Evolutionary conservation across 2,329 filamentous ascomycete genomes (phyloP).

Genomic region (Capronia coronata): DNA sequence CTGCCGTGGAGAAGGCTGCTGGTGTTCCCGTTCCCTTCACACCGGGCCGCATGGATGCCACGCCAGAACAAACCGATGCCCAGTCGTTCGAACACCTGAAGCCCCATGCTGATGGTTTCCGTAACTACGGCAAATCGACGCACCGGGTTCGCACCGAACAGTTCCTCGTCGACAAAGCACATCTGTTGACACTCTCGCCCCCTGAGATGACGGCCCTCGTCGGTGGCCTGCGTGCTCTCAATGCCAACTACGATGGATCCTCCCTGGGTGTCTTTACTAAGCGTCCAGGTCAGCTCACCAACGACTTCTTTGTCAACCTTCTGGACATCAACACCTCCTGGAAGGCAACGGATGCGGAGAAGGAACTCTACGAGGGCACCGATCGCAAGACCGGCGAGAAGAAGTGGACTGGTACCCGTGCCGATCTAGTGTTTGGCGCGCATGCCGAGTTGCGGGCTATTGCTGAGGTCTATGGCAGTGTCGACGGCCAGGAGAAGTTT

Average conservation of each 20-base stretch:
- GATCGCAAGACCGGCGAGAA: constrained; percentile 60
- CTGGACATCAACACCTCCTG: constrained; percentile 61
- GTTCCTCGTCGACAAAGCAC: constrained; percentile 63
- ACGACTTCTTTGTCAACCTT: constrained; percentile 77
- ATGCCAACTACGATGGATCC: constrained; percentile 66
- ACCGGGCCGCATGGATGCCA: constrained; percentile 65
- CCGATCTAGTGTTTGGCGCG: constrained; percentile 65
- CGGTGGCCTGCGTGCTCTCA: constrained; percentile 64
- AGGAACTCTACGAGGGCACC: constrained; percentile 56
- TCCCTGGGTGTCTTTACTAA: constrained; percentile 61
- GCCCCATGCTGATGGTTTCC: constrained; percentile 68
- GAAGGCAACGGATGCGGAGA: constrained; percentile 48
- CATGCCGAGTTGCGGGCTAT: constrained; percentile 67
- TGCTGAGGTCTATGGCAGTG: constrained; percentile 61
- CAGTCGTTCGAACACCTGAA: constrained; percentile 60
- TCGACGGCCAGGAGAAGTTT: constrained; percentile 58
- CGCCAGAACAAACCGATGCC: constrained; percentile 64
- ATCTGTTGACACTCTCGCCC: constrained; percentile 62
- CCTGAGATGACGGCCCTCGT: constrained; percentile 66
- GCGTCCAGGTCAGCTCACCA: constrained; percentile 62
- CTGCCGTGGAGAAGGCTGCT: constrained; percentile 67
- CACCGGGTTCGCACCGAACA: constrained; percentile 59
- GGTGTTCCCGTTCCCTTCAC: constrained; percentile 62
- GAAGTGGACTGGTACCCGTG: constrained; percentile 65
- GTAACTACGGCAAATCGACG: constrained; percentile 64